Evolutionary conservation across 495 filamentous ascomycete species (phyloP).

Genomic region (Neurospora tetrasperma): DNA sequence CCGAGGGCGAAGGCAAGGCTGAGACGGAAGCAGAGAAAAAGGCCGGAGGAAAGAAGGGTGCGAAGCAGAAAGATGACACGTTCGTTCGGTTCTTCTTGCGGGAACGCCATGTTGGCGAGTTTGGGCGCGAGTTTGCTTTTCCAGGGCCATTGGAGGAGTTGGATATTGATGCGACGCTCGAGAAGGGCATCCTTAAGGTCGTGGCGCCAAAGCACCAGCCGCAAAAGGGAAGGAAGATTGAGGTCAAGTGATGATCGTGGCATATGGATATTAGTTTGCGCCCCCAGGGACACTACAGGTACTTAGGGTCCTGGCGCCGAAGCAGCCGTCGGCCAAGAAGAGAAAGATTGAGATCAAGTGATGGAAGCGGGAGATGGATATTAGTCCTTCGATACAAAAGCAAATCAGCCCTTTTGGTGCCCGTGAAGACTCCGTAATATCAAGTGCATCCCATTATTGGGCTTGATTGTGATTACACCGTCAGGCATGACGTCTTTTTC

Average conservation of each 20-base stretch:
- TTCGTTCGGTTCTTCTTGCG: conserved; percentile 7
- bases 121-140: conserved; percentile 18
- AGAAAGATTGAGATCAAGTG: conserved; percentile 10
- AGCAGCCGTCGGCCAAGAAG: conserved; percentile 5
- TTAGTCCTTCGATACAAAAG: neutral
- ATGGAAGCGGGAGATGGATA: neutral
- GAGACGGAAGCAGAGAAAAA: too few species aligned
- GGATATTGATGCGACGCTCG: conserved; percentile 15
- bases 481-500: conserved; percentile 46
- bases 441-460: conserved; percentile 46
- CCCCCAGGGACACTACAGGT: conserved; percentile 12
- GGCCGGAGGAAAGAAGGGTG: neutral
- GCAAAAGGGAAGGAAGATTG: conserved; percentile 6
- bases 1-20: neutral
- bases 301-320: conserved; percentile 14
- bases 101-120: conserved; percentile 12
- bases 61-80: neutral
- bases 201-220: conserved; percentile 11
- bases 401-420: neutral
- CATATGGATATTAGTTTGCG: conserved; percentile 9
- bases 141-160: conserved; percentile 15
- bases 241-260: conserved; percentile 4
- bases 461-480: conserved; percentile 49
- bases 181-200: conserved; percentile 16
- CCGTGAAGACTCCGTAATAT: neutral